Conservation (phyloP, 2,329 filamentous ascomycete genomes). For the Fusarium irregulare region DNA sequence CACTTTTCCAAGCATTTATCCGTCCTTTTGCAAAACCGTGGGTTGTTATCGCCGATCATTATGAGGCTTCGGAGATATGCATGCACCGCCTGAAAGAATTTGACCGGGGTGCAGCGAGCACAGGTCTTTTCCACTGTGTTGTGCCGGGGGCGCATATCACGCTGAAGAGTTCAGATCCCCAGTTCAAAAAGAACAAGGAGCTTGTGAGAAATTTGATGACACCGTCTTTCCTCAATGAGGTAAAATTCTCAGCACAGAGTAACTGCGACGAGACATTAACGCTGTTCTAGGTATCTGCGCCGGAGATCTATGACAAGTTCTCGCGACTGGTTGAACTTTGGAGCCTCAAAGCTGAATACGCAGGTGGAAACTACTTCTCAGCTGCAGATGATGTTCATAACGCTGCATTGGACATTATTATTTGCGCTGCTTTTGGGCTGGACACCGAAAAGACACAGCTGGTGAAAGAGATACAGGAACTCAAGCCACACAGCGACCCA, state of each 20-base stretch:
- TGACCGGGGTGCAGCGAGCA: constrained; percentile 17
- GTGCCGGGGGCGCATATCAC: constrained; percentile 24
- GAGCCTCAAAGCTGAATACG: constrained; percentile 7
- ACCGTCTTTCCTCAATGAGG: constrained; percentile 21
- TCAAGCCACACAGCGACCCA: background rate
- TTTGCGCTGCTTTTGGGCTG: constrained; percentile 18
- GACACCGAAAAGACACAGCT: constrained; percentile 19
- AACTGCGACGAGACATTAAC: background rate
- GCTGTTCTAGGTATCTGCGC: constrained; percentile 14
- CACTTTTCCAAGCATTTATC: constrained; percentile 25
- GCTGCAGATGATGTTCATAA: constrained; percentile 23
- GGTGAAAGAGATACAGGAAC: constrained; percentile 12
- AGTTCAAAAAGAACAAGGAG: constrained; percentile 35
- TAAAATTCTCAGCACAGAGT: background rate
- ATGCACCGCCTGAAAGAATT: constrained; percentile 31
- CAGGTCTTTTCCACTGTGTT: constrained; percentile 15
- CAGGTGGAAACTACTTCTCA: constrained; percentile 7
- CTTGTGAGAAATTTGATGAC: constrained; percentile 37
- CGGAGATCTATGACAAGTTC: constrained; percentile 35
- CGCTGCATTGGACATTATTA: constrained; percentile 27
- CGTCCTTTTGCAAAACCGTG: constrained; percentile 25
- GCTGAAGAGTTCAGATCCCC: constrained; percentile 22
- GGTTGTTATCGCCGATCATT: constrained; percentile 31
- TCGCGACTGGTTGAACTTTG: constrained; percentile 12
- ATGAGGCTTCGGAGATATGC: constrained; percentile 32